These are phyloP conservation scores for Cyberlindnera nakhonratchasimensis DNA, from an alignment of 805 yeast species.

Conservation along the genomic window DNA sequence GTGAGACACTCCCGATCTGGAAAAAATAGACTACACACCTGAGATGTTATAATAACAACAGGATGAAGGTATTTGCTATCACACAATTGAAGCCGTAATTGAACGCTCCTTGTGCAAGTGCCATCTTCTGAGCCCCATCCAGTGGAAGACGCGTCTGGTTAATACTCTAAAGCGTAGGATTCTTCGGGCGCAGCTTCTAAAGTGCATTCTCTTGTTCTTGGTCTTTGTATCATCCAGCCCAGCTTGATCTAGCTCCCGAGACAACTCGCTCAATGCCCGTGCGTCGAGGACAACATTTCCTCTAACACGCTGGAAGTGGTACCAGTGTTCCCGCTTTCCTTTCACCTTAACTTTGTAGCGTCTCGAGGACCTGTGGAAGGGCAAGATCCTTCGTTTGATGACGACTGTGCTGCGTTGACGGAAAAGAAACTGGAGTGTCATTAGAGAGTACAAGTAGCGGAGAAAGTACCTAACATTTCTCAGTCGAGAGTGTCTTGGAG, in stretches of 20 bases:
- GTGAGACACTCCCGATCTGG: no score
- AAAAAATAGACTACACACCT: no score
- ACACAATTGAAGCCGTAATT: background rate
- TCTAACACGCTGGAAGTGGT: background rate
- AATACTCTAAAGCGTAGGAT: background rate
- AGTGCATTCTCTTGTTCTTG: background rate
- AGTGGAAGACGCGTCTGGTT: background rate
- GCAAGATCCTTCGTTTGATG: constrained; percentile 21
- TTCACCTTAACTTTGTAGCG: constrained; percentile 23
- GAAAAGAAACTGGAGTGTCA: constrained; percentile 21
- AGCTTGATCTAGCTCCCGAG: constrained; percentile 9
- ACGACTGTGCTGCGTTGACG: constrained; percentile 10
- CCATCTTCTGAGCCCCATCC: constrained; percentile 2
- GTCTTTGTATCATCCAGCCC: background rate
- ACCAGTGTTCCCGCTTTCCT: constrained; percentile 6
- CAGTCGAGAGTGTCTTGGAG: constrained; percentile 25
- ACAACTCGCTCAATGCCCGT: constrained; percentile 17
- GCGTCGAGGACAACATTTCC: constrained; percentile 13
- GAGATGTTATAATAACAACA: no score
- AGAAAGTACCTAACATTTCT: constrained; percentile 19
- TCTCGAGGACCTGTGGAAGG: constrained; percentile 23
- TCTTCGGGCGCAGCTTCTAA: background rate
- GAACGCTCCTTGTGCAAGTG: background rate
- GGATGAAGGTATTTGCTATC: background rate
- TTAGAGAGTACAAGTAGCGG: constrained; percentile 13